phyloP scores from a whole-genome alignment of 129 eudicot genomes.

The Chrysanthemum lavandulifolium region DNA sequence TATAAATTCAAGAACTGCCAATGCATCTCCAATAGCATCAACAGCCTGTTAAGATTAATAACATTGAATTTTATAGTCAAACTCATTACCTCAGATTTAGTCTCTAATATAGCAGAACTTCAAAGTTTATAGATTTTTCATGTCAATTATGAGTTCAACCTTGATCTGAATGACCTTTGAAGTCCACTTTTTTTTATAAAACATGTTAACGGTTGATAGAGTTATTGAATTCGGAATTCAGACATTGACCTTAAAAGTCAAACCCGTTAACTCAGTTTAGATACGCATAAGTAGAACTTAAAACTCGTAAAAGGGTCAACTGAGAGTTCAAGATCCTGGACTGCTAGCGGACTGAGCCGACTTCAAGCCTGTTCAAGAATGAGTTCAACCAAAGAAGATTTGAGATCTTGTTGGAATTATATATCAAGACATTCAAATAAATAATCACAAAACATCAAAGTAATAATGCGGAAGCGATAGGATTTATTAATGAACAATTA shows the following conservation, averaged over 20 bases:
- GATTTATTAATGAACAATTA: no score
- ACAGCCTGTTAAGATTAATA: constrained; percentile 44
- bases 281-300: neutral
- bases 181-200: neutral
- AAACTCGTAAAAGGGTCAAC: neutral
- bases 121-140: neutral
- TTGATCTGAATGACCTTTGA: neutral
- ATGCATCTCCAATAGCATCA: constrained; percentile 69
- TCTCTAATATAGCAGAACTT: neutral
- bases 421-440: no score
- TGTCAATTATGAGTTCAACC: neutral
- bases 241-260: neutral
- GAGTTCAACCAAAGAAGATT: no score
- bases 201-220: no score
- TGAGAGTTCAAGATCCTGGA: no score
- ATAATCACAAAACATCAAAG: no score
- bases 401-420: no score
- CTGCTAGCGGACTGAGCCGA: no score
- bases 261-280: neutral
- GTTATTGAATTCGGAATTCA: no score
- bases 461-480: no score
- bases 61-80: neutral
- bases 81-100: neutral
- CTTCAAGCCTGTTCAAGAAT: no score
- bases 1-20: constrained; percentile 60